phyloP scores from a whole-genome alignment of 2,329 filamentous ascomycete genomes.

The Tolypocladium pustulatum region DNA sequence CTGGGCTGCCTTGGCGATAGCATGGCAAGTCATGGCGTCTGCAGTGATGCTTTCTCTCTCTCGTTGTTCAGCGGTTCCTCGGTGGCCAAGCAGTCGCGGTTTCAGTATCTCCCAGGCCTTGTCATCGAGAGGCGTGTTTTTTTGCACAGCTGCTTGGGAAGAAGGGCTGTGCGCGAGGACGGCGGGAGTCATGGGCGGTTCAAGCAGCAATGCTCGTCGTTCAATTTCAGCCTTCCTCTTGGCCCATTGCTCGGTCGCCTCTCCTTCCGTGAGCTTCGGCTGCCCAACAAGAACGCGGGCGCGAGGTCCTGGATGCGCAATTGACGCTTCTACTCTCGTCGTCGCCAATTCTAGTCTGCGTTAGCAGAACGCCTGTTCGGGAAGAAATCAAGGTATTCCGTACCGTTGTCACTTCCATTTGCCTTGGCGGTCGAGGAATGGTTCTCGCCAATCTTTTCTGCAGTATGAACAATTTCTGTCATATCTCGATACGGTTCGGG shows the following conservation, averaged over 20 bases:
- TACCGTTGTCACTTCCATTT: neutral
- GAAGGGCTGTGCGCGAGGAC: conserved; percentile 61
- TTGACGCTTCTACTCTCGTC: neutral
- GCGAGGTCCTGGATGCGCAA: neutral
- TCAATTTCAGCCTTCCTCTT: conserved; percentile 61
- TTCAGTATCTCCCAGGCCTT: conserved; percentile 59
- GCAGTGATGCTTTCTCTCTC: neutral
- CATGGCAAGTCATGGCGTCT: neutral
- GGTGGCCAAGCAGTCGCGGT: conserved; percentile 55
- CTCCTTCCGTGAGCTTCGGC: conserved; percentile 46
- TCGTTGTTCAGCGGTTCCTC: conserved; percentile 25
- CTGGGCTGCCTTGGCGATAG: neutral
- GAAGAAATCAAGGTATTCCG: neutral
- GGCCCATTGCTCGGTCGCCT: conserved; percentile 54
- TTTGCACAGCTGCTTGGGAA: conserved; percentile 63
- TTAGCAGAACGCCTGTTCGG: neutral
- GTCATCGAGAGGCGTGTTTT: conserved; percentile 57
- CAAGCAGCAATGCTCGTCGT: conserved; percentile 52
- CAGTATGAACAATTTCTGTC: neutral
- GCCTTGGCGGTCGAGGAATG: neutral
- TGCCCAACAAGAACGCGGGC: conserved; percentile 5
- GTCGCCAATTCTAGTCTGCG: neutral
- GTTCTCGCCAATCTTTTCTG: neutral
- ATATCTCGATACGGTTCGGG: neutral
- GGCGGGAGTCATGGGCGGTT: conserved; percentile 52